These are phyloP conservation scores for Aspergillus ostianus DNA, from an alignment of 495 filamentous ascomycete species.

Conservation along the genomic window DNA sequence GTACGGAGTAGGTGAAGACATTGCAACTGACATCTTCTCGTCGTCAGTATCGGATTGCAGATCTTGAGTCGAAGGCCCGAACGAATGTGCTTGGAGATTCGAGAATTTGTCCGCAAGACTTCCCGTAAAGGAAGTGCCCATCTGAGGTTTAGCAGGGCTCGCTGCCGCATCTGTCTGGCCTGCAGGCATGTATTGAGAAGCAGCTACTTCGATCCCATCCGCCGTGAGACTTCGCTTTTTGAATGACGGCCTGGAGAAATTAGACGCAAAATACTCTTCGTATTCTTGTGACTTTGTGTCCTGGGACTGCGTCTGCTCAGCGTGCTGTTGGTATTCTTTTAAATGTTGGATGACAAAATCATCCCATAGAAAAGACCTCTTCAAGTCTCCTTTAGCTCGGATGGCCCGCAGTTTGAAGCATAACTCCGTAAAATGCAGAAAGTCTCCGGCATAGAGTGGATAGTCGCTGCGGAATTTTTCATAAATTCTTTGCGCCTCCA, in stretches of 20 bases:
- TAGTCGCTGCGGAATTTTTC: conserved; percentile 56
- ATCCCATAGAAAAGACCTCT: conserved; percentile 59
- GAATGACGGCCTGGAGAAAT: conserved; percentile 27
- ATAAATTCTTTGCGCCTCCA: conserved; percentile 36
- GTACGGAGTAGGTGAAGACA: conserved; percentile 11
- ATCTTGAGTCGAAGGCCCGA: conserved; percentile 13
- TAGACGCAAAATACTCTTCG: conserved; percentile 33
- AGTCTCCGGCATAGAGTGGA: conserved; percentile 52
- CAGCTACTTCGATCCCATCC: conserved; percentile 27
- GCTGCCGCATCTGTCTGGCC: not conserved
- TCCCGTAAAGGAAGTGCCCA: conserved; percentile 27
- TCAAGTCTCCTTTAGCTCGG: conserved; percentile 34
- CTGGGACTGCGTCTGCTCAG: conserved; percentile 22
- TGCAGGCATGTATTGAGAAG: conserved; percentile 22
- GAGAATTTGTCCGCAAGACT: conserved; percentile 32
- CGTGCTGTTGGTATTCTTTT: conserved; percentile 36
- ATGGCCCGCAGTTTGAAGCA: conserved; percentile 55
- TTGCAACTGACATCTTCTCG: conserved; percentile 9
- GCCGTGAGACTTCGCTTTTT: conserved; percentile 39
- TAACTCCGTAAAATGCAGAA: conserved; percentile 51
- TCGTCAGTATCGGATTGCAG: conserved; percentile 10
- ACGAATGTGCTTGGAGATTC: conserved; percentile 30
- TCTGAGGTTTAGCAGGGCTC: conserved; percentile 3
- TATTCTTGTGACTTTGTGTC: conserved; percentile 26
- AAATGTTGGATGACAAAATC: conserved; percentile 60